Conservation (phyloP, 495 filamentous ascomycete genomes). For the Chaetomium cochliodes region DNA sequence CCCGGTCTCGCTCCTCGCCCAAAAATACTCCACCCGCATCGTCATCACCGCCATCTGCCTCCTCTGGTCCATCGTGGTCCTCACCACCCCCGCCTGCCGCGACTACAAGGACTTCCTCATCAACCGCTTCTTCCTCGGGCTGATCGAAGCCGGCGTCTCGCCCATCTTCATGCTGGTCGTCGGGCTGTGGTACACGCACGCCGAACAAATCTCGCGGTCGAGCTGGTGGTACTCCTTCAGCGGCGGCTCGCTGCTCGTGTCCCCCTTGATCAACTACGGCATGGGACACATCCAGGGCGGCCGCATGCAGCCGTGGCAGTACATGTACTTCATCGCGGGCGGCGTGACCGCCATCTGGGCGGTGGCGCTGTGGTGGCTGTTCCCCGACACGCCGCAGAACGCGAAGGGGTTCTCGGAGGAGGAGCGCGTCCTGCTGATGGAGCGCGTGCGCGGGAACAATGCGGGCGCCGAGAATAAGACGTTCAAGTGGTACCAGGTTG, state of each 20-base stretch:
- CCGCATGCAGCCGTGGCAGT: constrained; percentile 13
- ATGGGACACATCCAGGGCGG: constrained; percentile 15
- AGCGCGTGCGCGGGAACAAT: constrained; percentile 18
- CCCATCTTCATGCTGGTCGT: constrained; percentile 21
- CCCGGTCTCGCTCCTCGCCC: constrained; percentile 15
- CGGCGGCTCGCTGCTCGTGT: constrained; percentile 17
- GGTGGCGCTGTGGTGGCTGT: constrained; percentile 15
- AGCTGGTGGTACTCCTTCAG: constrained; percentile 17
- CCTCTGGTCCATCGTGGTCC: constrained; percentile 16
- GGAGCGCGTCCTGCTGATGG: constrained; percentile 12
- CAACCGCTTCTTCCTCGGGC: constrained; percentile 16
- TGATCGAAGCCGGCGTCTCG: constrained; percentile 18
- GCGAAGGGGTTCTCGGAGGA: constrained; percentile 14
- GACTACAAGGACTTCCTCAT: constrained; percentile 12
- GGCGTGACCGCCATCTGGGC: constrained; percentile 11
- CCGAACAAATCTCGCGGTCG: constrained; percentile 14
- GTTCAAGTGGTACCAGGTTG: constrained; percentile 17
- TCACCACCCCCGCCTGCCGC: constrained; percentile 13
- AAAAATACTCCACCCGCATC: constrained; percentile 13
- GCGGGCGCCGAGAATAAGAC: constrained; percentile 13
- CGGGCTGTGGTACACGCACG: constrained; percentile 17
- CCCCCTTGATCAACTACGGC: constrained; percentile 19
- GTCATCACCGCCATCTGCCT: constrained; percentile 18
- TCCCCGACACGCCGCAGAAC: constrained; percentile 17
- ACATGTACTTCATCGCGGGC: constrained; percentile 21